Base-by-base conservation (phyloP, 495 filamentous ascomycete genomes). In the Neurospora tetrasperma region DNA sequence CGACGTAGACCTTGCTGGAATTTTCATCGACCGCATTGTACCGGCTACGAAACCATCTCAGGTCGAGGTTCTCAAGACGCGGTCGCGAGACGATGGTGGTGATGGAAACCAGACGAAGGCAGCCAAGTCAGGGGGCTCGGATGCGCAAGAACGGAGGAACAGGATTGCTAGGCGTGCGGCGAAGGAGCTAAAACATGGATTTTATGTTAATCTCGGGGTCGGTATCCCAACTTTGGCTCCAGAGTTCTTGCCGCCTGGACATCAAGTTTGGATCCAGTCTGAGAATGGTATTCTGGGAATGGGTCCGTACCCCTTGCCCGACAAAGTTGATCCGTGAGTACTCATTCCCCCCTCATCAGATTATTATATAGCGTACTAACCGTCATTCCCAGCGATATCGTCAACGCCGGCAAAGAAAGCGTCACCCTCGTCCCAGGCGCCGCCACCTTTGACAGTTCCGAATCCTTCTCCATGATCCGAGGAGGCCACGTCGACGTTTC, bases 191-290 rank as follows among this genome's bases (percentile, higher is more conserved):
- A 88, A 88, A 78, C 80, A 88, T 62, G 89, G 89, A 11, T 90
- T 81, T 77, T 91, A 91, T 76, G 89, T 88, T n/a, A 91, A 91
- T 76, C 81, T 91, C 0, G 89, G 89, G 14, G 88, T 91, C 48
- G 87, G 85, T 78, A 89, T 91, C 77, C 89, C 89, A 1, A 91
- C 89, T 1, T 82, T 90, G 18, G 89, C 88, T 18, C 85, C 88
- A 18, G 83, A 84, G n/a, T 87, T 85, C 78, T 73, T 89, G 16
- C 78, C 86, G 14, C 73, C 83, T 39, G 84, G 84, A 71, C 76
- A 84, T 59, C 83, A 82, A 43, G 86, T 88, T 40, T 87, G 85
- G 86, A 83, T 90, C 74, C 88, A 90, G 75, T 88, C 86, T 1
- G 88, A 90, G 75, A 90, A 90, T 78, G 88, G 88, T 8, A 87